phyloP scores from a whole-genome alignment of 164 flowering plant species.

The Chimonanthus praecox region DNA sequence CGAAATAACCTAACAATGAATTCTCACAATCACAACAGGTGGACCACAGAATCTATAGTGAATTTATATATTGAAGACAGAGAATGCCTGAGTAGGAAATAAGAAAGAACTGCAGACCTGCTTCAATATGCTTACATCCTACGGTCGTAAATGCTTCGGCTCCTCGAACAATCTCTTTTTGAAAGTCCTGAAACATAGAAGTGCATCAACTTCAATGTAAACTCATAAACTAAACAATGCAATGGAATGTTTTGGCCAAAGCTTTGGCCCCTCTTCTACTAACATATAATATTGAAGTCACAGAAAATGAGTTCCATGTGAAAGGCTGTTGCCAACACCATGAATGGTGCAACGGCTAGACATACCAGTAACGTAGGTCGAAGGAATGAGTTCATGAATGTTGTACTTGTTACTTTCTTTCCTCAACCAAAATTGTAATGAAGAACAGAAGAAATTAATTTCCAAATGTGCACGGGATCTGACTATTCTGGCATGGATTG shows the following conservation, averaged over 20 bases:
- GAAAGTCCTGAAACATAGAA: conserved; percentile 66
- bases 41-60: background rate
- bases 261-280: background rate
- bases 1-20: too few species aligned
- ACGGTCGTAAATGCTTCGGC: conserved; percentile 70
- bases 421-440: too few species aligned
- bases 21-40: too few species aligned
- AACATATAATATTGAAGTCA: background rate
- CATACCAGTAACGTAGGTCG: too few species aligned
- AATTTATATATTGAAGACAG: background rate
- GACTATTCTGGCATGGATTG: background rate
- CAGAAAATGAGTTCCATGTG: background rate
- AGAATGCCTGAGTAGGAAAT: background rate
- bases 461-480: background rate
- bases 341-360: too few species aligned
- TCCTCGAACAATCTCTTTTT: conserved; percentile 74
- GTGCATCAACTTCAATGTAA: background rate
- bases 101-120: conserved; percentile 35
- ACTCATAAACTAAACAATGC: background rate
- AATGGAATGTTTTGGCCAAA: background rate
- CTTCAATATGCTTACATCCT: conserved; percentile 75
- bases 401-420: too few species aligned
- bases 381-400: too few species aligned
- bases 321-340: background rate
- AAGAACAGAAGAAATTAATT: too few species aligned